Conservation (phyloP, 352 stramenopile genomes). For the Globisporangium paroecandrum region DNA sequence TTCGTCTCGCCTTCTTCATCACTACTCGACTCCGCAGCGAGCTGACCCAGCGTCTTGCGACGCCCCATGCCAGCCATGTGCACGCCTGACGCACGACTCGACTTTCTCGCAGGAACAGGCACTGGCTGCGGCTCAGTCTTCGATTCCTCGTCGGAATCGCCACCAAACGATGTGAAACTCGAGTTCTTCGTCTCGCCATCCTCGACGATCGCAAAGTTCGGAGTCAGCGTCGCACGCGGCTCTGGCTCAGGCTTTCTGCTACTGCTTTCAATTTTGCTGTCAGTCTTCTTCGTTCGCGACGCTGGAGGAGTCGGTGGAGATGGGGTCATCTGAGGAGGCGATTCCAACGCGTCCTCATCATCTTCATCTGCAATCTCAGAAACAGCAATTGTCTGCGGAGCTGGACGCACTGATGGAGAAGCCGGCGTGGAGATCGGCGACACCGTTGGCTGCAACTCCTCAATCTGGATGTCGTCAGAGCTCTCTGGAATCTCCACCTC, state of each 20-base stretch:
- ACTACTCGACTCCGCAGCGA: constrained; percentile 79
- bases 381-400: constrained; percentile 9
- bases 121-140: constrained; percentile 64
- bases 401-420: constrained; percentile 10
- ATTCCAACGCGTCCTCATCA: constrained; percentile 13
- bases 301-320: constrained; percentile 24
- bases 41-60: constrained; percentile 63
- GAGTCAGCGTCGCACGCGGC: constrained; percentile 29
- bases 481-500: constrained; percentile 11
- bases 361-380: constrained; percentile 3
- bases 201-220: constrained; percentile 75
- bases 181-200: constrained; percentile 47
- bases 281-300: constrained; percentile 14
- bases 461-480: constrained; percentile 21
- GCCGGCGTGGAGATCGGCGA: constrained; percentile 18
- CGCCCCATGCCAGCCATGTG: constrained; percentile 58
- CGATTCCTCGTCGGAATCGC: constrained; percentile 76
- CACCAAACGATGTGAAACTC: constrained; percentile 85
- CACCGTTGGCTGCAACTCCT: constrained; percentile 4
- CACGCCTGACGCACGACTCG: constrained; percentile 34
- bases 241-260: constrained; percentile 1
- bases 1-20: constrained; percentile 61
- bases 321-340: constrained; percentile 18
- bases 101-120: constrained; percentile 35
- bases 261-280: constrained; percentile 1